Conservation (phyloP, 768 basidiomycete species). For the Pleurotus djamor region DNA sequence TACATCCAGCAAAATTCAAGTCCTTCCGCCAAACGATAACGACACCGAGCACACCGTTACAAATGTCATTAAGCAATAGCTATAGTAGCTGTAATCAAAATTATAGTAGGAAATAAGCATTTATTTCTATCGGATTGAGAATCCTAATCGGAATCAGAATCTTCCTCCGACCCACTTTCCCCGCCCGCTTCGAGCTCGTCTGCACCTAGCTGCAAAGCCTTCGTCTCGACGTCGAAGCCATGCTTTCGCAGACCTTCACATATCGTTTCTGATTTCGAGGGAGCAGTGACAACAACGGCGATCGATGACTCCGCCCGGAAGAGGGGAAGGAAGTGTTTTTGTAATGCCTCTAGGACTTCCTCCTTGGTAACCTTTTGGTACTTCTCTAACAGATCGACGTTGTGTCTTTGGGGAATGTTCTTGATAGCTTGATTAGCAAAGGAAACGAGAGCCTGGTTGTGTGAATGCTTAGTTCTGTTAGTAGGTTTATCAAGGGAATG, state of each 20-base stretch:
- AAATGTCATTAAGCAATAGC: too few species aligned
- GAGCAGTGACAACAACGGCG: constrained; percentile 80
- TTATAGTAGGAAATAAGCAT: neutral
- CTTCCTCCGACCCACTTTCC: constrained; percentile 31
- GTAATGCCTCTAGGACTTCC: constrained; percentile 68
- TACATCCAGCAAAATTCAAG: constrained; percentile 58
- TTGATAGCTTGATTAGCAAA: constrained; percentile 93
- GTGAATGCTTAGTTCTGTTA: too few species aligned
- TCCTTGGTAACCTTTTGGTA: constrained; percentile 79
- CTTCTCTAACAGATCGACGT: constrained; percentile 73
- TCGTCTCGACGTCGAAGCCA: constrained; percentile 82
- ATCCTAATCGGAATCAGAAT: constrained; percentile 25
- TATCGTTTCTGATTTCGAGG: constrained; percentile 75
- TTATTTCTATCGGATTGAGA: constrained; percentile 15
- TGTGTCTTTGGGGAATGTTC: constrained; percentile 71
- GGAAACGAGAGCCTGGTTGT: constrained; percentile 68
- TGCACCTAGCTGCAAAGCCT: constrained; percentile 60
- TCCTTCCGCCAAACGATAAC: constrained; percentile 29
- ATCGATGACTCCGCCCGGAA: constrained; percentile 78
- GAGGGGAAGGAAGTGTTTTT: constrained; percentile 78
- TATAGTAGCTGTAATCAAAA: too few species aligned
- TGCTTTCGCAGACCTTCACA: constrained; percentile 53
- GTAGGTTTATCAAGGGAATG: too few species aligned
- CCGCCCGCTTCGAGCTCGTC: constrained; percentile 43
- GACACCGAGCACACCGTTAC: too few species aligned